These are phyloP conservation scores for Xylaria venustula DNA, from an alignment of 495 filamentous ascomycete genomes.

Conservation along the genomic window DNA sequence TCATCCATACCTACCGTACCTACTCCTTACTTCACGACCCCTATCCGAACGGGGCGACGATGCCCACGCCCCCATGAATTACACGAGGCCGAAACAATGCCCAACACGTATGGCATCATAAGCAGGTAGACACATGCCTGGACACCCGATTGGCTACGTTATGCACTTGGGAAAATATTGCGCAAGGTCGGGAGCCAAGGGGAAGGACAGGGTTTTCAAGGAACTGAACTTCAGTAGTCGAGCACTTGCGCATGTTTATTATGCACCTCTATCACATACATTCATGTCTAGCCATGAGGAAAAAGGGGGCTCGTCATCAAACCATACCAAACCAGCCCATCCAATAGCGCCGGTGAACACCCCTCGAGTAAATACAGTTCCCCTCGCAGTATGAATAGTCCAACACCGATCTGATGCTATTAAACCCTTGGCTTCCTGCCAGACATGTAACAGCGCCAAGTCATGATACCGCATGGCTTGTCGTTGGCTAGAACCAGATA, in stretches of 20 bases:
- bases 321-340: background rate
- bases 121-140: no score
- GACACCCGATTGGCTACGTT: no score
- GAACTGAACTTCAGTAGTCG: background rate
- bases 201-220: background rate
- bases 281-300: conserved; percentile 1
- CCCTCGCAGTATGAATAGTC: background rate
- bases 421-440: background rate
- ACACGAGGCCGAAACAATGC: no score
- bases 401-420: conserved; percentile 8
- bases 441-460: background rate
- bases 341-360: background rate
- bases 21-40: no score
- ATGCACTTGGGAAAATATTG: no score
- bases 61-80: no score
- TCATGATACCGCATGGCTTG: background rate
- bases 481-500: background rate
- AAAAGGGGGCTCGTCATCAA: background rate
- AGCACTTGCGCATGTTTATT: background rate
- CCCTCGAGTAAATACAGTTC: background rate
- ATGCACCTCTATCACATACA: background rate
- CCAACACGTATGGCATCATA: no score
- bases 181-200: background rate
- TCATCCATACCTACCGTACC: no score
- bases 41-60: no score